phyloP scores from a whole-genome alignment of 2,329 filamentous ascomycete genomes.

The Gliomastix tumulicola region DNA sequence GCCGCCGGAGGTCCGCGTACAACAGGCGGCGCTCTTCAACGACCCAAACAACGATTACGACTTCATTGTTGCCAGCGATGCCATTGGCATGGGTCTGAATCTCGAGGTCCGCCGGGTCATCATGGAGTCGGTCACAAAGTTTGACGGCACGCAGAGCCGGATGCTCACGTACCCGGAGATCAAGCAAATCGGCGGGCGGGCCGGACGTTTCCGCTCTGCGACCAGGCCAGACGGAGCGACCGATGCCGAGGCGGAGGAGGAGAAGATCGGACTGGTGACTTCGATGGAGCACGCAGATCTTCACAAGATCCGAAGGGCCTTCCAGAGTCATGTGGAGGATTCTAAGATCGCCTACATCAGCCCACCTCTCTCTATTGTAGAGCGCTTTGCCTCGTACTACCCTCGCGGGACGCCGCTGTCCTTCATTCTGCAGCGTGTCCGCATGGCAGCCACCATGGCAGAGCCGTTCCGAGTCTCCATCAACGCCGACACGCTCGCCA shows the following conservation, averaged over 20 bases:
- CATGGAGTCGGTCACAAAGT: constrained; percentile 74
- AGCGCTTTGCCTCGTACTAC: constrained; percentile 76
- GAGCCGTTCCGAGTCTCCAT: constrained; percentile 62
- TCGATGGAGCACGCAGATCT: constrained; percentile 69
- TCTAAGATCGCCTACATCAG: constrained; percentile 67
- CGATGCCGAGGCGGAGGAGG: constrained; percentile 17
- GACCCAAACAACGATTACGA: constrained; percentile 95
- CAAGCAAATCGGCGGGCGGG: constrained; percentile 91
- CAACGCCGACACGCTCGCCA: constrained; percentile 47
- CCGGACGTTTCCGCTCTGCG: constrained; percentile 77
- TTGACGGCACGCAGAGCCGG: constrained; percentile 50
- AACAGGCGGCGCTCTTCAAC: constrained; percentile 91
- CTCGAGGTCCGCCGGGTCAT: constrained; percentile 86
- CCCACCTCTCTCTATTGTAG: constrained; percentile 63
- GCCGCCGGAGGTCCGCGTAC: constrained; percentile 85
- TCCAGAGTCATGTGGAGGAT: constrained; percentile 56
- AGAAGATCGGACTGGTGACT: constrained; percentile 65
- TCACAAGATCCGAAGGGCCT: constrained; percentile 50
- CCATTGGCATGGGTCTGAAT: constrained; percentile 96
- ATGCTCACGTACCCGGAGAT: constrained; percentile 67
- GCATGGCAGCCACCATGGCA: constrained; percentile 59
- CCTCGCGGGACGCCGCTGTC: constrained; percentile 73
- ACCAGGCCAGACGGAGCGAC: constrained; percentile 35
- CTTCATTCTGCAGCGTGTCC: constrained; percentile 71
- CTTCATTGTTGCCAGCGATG: constrained; percentile 86